phyloP scores from a whole-genome alignment of 179 eudicot species.

The Spergularia azorica region DNA sequence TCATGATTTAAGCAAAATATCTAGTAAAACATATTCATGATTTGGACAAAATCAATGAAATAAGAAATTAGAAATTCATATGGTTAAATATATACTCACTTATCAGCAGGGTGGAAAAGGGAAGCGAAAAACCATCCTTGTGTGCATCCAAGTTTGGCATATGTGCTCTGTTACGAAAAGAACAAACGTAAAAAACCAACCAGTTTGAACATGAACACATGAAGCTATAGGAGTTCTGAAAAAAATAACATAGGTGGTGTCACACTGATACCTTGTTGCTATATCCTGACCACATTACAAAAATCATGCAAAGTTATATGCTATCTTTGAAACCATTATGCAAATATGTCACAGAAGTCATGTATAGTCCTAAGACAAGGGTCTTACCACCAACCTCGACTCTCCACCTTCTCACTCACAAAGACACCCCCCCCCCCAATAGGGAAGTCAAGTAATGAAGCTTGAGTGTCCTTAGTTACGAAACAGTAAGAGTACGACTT shows the following conservation, averaged over 20 bases:
- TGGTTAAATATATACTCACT: constrained; percentile 43
- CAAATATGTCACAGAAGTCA: too few species aligned
- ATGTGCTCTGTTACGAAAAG: constrained; percentile 56
- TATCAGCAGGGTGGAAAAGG: constrained; percentile 66
- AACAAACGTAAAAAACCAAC: neutral
- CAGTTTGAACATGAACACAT: neutral
- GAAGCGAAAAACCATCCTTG: constrained; percentile 94
- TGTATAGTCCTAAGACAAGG: too few species aligned
- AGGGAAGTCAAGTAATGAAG: constrained; percentile 1
- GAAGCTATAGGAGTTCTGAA: neutral
- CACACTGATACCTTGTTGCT: neutral
- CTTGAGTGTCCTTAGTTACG: neutral
- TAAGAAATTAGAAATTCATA: neutral
- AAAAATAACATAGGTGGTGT: neutral
- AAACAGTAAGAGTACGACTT: neutral
- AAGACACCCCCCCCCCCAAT: neutral
- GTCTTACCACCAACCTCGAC: neutral
- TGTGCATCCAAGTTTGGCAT: constrained; percentile 78
- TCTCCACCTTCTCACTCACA: neutral
- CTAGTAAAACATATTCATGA: neutral
- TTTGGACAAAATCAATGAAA: neutral
- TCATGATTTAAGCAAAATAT: neutral
- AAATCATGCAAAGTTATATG: too few species aligned
- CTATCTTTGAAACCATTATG: too few species aligned
- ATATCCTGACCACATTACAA: neutral